Percentiles rank a stretch among this genome's conserved stretches.
Conservation (phyloP, 352 stramenopile species). For the Globisporangium cylindrosporum region DNA sequence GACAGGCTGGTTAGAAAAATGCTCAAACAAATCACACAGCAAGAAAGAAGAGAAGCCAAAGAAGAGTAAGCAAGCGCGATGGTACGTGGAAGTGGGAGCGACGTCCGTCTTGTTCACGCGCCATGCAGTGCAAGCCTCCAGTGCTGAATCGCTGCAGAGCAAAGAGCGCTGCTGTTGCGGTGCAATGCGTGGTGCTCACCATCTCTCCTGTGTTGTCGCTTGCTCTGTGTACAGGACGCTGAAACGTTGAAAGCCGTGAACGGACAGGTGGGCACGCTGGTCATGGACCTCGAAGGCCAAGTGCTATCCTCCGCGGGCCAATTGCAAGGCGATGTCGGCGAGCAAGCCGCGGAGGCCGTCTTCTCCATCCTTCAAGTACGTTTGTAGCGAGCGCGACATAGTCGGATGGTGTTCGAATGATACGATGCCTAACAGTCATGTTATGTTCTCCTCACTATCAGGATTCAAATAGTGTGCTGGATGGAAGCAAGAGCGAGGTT, state of each 20-base stretch:
- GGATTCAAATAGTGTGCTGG: conserved; percentile 58
- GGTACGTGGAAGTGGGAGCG: neutral
- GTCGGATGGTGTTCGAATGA: neutral
- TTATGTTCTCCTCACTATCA: conserved; percentile 8
- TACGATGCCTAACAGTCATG: conserved; percentile 1
- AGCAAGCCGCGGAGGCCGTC: conserved; percentile 53
- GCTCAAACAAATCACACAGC: neutral
- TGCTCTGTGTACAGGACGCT: conserved; percentile 36
- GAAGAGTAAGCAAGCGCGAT: neutral
- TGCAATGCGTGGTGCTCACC: neutral
- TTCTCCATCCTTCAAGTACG: conserved; percentile 61
- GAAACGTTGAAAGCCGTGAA: conserved; percentile 41
- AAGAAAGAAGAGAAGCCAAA: neutral
- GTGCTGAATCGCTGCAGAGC: neutral
- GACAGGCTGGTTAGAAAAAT: neutral
- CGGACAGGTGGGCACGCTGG: conserved; percentile 58
- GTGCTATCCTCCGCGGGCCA: conserved; percentile 67
- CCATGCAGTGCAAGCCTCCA: neutral
- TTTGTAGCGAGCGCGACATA: neutral
- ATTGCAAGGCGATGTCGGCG: conserved; percentile 42
- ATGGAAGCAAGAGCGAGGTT: conserved; percentile 51
- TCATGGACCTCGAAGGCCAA: conserved; percentile 54
- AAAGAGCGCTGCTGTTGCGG: neutral
- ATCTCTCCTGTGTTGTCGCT: neutral
- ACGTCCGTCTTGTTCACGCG: neutral